Conservation (phyloP, 2,329 filamentous ascomycete species). For the Aspergillus sp. region DNA sequence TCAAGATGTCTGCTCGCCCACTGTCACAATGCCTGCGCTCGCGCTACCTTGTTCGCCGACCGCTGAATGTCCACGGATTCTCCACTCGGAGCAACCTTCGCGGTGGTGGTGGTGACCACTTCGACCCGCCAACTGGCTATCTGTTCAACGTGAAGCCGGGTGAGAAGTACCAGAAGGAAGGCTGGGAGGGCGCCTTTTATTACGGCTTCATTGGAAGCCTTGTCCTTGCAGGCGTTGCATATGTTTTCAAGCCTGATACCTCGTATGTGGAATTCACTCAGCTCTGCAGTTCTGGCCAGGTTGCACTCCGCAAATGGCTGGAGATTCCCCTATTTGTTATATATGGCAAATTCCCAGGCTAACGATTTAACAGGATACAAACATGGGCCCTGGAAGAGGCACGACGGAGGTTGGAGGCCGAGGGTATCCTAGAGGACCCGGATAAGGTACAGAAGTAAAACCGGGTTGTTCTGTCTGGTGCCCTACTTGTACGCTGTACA, state of each 20-base stretch:
- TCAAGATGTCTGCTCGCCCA: slow-evolving; percentile 31
- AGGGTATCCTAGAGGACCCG: slow-evolving; percentile 84
- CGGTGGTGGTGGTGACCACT: slow-evolving; percentile 57
- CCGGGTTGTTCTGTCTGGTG: slow-evolving; percentile 8
- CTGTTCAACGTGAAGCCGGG: slow-evolving; percentile 89
- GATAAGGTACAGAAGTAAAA: slow-evolving; percentile 44
- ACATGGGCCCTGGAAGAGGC: slow-evolving; percentile 98
- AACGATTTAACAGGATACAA: slow-evolving; percentile 64
- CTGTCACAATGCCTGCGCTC: slow-evolving; percentile 31
- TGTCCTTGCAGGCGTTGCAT: slow-evolving; percentile 63
- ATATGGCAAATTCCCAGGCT: slow-evolving; percentile 7
- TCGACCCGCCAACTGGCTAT: slow-evolving; percentile 85
- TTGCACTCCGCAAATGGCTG: neutral
- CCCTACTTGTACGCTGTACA: slow-evolving; percentile 33
- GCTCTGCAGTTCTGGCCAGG: neutral
- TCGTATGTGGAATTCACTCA: slow-evolving; percentile 58
- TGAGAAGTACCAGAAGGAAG: slow-evolving; percentile 91
- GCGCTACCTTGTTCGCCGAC: slow-evolving; percentile 28
- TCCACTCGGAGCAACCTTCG: slow-evolving; percentile 31
- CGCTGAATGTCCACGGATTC: slow-evolving; percentile 30
- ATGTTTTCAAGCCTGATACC: slow-evolving; percentile 96
- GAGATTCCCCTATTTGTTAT: neutral
- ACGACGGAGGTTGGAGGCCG: slow-evolving; percentile 83
- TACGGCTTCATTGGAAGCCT: slow-evolving; percentile 77
- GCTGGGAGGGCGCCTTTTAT: slow-evolving; percentile 83